Evolutionary conservation across 805 yeast genomes (phyloP).

Genomic region (Starmera amethionina): DNA sequence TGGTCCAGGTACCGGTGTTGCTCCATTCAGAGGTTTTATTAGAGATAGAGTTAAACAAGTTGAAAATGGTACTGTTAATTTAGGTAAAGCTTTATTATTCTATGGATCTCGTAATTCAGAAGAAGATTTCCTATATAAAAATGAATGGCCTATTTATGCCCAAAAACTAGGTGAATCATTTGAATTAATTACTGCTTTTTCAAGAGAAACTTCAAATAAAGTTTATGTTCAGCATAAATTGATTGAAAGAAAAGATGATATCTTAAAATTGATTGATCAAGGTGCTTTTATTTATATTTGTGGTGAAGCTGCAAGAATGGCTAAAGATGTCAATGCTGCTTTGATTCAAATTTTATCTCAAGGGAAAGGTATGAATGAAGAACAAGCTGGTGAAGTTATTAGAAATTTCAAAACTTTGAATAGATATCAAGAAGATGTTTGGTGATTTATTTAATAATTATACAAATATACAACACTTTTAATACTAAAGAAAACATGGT

Average conservation of each 20-base stretch:
- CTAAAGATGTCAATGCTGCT: constrained; percentile 78
- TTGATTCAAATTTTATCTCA: constrained; percentile 52
- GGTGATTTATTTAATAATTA: constrained; percentile 42
- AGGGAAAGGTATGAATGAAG: constrained; percentile 53
- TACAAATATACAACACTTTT: neutral
- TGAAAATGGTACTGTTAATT: constrained; percentile 33
- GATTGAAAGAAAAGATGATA: constrained; percentile 34
- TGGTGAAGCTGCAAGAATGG: constrained; percentile 96
- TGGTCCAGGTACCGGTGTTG: constrained; percentile 99
- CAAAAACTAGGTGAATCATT: constrained; percentile 45
- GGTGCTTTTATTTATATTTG: constrained; percentile 93
- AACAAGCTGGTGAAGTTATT: constrained; percentile 65
- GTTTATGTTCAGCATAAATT: constrained; percentile 84
- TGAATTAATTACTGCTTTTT: constrained; percentile 75
- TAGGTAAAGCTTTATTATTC: constrained; percentile 72
- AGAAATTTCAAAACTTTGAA: constrained; percentile 75
- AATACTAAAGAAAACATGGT: neutral
- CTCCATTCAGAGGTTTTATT: constrained; percentile 93
- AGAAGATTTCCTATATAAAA: constrained; percentile 78
- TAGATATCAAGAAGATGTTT: constrained; percentile 94
- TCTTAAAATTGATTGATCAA: constrained; percentile 36
- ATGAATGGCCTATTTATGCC: constrained; percentile 80
- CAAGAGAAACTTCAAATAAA: constrained; percentile 57
- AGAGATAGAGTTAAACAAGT: constrained; percentile 69
- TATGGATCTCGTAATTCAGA: constrained; percentile 77